Conservation (phyloP, 768 basidiomycete species). For the Leccinum imitatum region DNA sequence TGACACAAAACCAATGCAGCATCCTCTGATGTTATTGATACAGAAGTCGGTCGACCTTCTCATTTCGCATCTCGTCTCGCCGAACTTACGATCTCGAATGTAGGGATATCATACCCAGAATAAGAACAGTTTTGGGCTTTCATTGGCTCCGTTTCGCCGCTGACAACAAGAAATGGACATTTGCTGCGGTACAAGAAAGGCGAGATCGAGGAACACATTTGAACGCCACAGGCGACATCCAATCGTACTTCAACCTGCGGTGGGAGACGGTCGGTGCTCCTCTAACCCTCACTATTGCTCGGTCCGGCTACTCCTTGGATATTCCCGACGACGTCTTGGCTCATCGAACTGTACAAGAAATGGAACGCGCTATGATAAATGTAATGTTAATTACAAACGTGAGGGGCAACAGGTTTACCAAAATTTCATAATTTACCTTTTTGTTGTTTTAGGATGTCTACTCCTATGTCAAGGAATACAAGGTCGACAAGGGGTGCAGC, state of each 20-base stretch:
- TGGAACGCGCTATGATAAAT: background rate
- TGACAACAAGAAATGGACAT: background rate
- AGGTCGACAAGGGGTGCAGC: background rate
- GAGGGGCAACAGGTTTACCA: background rate
- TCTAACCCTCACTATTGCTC: background rate
- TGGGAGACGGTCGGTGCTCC: background rate
- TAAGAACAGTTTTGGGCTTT: background rate
- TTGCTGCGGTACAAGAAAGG: background rate
- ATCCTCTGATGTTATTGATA: background rate
- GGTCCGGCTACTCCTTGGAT: background rate
- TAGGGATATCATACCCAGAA: background rate
- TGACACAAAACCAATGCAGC: background rate
- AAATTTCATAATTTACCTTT: background rate
- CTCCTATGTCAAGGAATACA: background rate
- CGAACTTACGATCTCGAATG: background rate
- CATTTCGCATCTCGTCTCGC: background rate
- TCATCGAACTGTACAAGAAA: background rate
- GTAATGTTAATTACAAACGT: background rate
- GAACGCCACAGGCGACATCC: background rate
- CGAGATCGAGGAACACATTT: background rate
- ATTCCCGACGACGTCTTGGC: background rate
- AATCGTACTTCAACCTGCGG: background rate
- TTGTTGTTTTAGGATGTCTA: background rate
- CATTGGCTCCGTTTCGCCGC: background rate
- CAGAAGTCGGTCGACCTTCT: background rate